These are phyloP conservation scores for Colletotrichum horii DNA, from an alignment of 2,329 filamentous ascomycete species.

Conservation along the genomic window DNA sequence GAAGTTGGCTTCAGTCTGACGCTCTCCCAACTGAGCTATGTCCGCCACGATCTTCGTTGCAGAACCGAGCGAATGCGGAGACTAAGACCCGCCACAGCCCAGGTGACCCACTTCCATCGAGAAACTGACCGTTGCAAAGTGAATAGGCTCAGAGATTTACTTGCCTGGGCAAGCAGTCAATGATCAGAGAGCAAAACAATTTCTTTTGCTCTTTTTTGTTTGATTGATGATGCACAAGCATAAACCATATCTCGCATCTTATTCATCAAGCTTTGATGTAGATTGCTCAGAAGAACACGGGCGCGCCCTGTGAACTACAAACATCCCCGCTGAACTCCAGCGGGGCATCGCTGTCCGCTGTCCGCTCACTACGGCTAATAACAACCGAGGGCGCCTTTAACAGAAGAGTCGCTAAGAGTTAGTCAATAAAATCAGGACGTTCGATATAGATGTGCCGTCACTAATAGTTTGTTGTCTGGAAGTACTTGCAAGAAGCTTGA, in stretches of 20 bases:
- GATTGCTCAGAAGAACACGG: background rate
- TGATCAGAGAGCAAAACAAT: background rate
- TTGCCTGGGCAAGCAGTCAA: background rate
- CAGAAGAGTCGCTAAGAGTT: background rate
- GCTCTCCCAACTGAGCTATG: conserved; percentile 23
- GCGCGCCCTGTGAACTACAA: background rate
- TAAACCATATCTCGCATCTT: background rate
- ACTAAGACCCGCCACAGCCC: rapidly evolving
- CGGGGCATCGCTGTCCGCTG: background rate
- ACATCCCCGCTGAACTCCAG: background rate
- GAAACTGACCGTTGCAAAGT: background rate
- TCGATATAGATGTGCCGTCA: background rate
- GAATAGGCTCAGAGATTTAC: background rate
- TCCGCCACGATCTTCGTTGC: conserved; percentile 8
- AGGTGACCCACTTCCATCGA: background rate
- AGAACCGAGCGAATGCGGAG: rapidly evolving
- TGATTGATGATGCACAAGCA: background rate
- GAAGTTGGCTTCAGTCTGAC: conserved; percentile 22
- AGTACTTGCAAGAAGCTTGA: background rate
- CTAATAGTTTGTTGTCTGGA: background rate
- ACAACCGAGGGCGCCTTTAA: background rate
- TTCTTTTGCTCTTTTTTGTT: background rate
- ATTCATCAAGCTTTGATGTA: background rate
- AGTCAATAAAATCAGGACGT: background rate
- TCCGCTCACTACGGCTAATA: background rate